Evolutionary conservation across 352 stramenopile species (phyloP), one percentile per base, ranked within the genome.

Genomic region (Globisporangium yorkense): DNA sequence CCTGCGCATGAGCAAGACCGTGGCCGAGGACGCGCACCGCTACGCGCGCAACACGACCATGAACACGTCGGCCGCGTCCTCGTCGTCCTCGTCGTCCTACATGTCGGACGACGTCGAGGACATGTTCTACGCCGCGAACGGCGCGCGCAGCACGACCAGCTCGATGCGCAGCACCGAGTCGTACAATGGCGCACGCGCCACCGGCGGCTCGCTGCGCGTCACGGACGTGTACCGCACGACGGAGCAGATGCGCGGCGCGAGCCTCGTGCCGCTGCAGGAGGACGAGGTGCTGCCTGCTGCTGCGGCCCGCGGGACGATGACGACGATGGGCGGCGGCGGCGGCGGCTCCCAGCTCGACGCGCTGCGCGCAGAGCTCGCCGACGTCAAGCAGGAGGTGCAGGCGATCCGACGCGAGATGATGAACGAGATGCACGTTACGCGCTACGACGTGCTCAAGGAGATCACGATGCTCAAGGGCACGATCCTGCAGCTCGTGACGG

Each of bases 371-470:
- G 82, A 91, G 44, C 54, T 94, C 39, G 57, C 68, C 7, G 75
- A 84, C 50, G 71, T 94, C 44, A 86, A 86, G 56, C 56, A 70
- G 18, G 80, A 94, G 50, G 72, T 92, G 47, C 71, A 80, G 43
- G 62, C 67, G 24, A 87, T 92, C 47, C 75, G 76, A 13, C 75
- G 80, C 44, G 82, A 94, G 56, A 73, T 94, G 57, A 89, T 94
- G 77, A 88, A 91, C 53, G 84, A 92, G 67, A 71, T 94, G 57
- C 84, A 92, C 60, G 64, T 81, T 27, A 89, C 77, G 35, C 78
- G 80, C 18, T 94, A 94, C 72, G 84, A 94, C 56, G 66, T 94
- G 52, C 71, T 94, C 45, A 94, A 94, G 63, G 84, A 94, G 59
- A 63, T 94, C 21, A 72, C 80, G 46, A 68, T 92, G 71, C 80